Conservation (phyloP, 1,284 basidiomycete genomes). For the Microbotryum lychnidis-dioicae region DNA sequence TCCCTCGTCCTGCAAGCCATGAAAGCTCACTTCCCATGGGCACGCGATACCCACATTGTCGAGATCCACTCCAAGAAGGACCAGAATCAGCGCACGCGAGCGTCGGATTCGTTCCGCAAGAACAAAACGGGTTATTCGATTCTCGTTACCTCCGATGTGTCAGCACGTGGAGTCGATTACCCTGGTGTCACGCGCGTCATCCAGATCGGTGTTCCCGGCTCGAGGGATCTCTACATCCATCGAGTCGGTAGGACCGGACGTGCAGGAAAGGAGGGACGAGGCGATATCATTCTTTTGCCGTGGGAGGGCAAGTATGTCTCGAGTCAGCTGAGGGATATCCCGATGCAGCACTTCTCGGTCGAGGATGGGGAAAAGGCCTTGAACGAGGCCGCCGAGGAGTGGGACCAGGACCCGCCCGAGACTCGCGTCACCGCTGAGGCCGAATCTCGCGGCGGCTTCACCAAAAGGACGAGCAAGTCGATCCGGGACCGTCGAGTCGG, state of each 20-base stretch:
- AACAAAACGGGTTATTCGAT: slow-evolving; percentile 48
- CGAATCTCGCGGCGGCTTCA: slow-evolving; percentile 7
- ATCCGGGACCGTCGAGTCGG: background rate
- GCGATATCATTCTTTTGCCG: slow-evolving; percentile 75
- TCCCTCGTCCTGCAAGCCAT: slow-evolving; percentile 51
- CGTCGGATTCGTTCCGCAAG: slow-evolving; percentile 60
- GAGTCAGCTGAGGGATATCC: slow-evolving; percentile 58
- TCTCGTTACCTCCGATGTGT: slow-evolving; percentile 43
- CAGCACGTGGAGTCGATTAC: slow-evolving; percentile 47
- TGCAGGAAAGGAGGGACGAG: slow-evolving; percentile 61
- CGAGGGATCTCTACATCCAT: slow-evolving; percentile 75
- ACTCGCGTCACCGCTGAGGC: slow-evolving; percentile 24
- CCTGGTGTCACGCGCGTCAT: slow-evolving; percentile 82
- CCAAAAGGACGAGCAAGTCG: slow-evolving; percentile 2
- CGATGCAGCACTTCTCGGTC: slow-evolving; percentile 56
- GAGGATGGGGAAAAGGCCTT: slow-evolving; percentile 51
- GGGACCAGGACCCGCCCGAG: slow-evolving; percentile 48
- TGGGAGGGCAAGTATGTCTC: slow-evolving; percentile 71
- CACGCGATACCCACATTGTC: slow-evolving; percentile 54
- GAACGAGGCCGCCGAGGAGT: slow-evolving; percentile 47
- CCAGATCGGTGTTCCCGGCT: slow-evolving; percentile 73
- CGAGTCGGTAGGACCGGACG: slow-evolving; percentile 88
- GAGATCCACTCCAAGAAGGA: slow-evolving; percentile 80
- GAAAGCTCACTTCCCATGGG: slow-evolving; percentile 36
- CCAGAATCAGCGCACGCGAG: slow-evolving; percentile 57